A percentile compares a stretch with the other conserved stretches of the same genome.
These are phyloP conservation scores for Sphagnum tenellum DNA, from an alignment of 225 moss, liverwort and hornwort species.

Conservation along the genomic window DNA sequence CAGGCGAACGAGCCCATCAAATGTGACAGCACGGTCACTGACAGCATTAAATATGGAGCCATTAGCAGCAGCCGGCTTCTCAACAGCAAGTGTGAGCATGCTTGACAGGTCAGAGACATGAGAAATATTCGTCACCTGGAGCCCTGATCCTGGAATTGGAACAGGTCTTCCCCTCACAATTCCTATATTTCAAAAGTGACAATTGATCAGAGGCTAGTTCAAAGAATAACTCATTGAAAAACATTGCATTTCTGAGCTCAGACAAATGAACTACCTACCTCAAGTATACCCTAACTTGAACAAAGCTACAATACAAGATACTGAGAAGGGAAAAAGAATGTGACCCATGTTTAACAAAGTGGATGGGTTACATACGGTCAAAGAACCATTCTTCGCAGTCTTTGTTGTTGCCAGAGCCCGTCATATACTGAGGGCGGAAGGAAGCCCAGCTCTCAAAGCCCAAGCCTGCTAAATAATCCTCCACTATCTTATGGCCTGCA, in stretches of 20 bases:
- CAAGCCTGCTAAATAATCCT: conserved; percentile 67
- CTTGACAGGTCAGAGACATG: conserved; percentile 85
- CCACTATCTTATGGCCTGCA: conserved; percentile 81
- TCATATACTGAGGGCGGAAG: conserved; percentile 99
- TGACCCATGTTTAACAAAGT: neutral
- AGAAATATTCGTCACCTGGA: conserved; percentile 87
- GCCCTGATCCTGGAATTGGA: conserved; percentile 72
- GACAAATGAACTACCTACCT: too few relatives aligned
- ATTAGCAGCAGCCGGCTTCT: conserved; percentile 77
- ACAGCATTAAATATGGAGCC: conserved; percentile 83
- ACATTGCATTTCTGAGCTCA: too few relatives aligned
- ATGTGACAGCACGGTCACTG: conserved; percentile 69
- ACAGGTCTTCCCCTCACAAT: conserved; percentile 85
- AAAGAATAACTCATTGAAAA: neutral
- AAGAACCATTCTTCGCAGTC: conserved; percentile 99
- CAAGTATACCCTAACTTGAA: too few relatives aligned
- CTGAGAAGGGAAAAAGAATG: neutral
- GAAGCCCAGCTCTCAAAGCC: conserved; percentile 92
- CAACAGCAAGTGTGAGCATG: conserved; percentile 83
- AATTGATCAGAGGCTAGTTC: neutral
- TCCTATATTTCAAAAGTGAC: conserved; percentile 30
- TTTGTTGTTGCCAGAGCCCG: conserved; percentile 95
- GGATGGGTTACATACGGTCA: conserved; percentile 54
- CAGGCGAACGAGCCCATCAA: conserved; percentile 69
- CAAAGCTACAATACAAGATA: too few relatives aligned